Evolutionary conservation across 805 yeast species (phyloP), one percentile per base, ranked within the genome.

Genomic region (Sporopachydermia lactativora): DNA sequence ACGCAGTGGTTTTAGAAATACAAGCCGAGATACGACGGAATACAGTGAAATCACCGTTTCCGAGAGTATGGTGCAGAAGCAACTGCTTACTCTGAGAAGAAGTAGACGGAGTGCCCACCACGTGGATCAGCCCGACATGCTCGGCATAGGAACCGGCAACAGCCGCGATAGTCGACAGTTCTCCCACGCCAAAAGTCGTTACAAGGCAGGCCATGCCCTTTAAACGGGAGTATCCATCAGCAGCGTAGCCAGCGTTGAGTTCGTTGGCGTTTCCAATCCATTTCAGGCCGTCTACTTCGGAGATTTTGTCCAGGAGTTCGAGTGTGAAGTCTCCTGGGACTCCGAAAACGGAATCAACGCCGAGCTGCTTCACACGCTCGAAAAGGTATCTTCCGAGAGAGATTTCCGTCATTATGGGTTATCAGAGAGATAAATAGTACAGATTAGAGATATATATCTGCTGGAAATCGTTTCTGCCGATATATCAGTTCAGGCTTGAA

Each of bases 181-280:
- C 89, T 58, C 89, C 89, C 43, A 80, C 89, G 62, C 89, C 89
- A 54, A 80, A 80, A 40, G 89, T 80, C 57, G 88, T 80, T 52
- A 80, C 66, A 39, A 80, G 49, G 51, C 80, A 76, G 46, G 77
- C 69, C 57, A 79, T 61, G 45, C 84, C 80, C 60, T 77, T 79
- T 51, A 80, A 66, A 60, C 89, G 65, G 43, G 85, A 75, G 62
- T 81, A 81, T 50, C 88, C 89, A 59, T 81, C 89, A 39, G 85
- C 82, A 42, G 86, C 79, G 49, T 76, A 77, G 35, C 85, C 78
- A 37, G 88, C 85, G 58, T 80, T 80, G 65, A 81, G 69, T 64
- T 81, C 88, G 62, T 80, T 81, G 57, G 85, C 80, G 57, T 80
- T 80, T 56, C 88, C 89, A 39, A 81, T 82, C 89, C 89, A 81